Conservation (phyloP, 441 rosid genomes). For the Sinapis alba region DNA sequence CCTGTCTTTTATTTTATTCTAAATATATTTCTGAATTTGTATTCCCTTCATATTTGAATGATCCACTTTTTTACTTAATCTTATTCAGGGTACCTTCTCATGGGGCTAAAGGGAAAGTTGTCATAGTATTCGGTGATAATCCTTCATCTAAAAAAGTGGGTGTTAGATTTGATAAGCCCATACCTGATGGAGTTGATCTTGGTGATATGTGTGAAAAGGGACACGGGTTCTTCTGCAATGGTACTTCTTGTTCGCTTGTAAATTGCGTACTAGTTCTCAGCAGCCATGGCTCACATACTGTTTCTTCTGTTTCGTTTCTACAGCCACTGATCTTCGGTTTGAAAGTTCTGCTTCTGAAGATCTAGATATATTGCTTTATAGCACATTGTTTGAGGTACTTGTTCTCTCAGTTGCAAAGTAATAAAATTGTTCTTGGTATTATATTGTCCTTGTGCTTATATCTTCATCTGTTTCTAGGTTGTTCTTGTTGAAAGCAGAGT, state of each 20-base stretch:
- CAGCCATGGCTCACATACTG: background rate
- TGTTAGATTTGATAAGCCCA: conserved; percentile 82
- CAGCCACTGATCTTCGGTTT: too few species aligned
- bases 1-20: conserved; percentile 33
- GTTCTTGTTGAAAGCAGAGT: conserved; percentile 64
- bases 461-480: conserved; percentile 53
- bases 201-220: conserved; percentile 85
- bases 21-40: background rate
- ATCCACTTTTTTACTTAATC: background rate
- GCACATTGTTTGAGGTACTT: conserved; percentile 83
- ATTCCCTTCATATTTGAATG: conserved; percentile 6
- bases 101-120: conserved; percentile 83
- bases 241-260: conserved; percentile 44
- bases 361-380: conserved; percentile 62
- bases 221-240: conserved; percentile 88
- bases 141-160: conserved; percentile 75
- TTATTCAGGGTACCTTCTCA: conserved; percentile 66
- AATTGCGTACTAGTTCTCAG: conserved; percentile 17
- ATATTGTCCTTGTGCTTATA: background rate
- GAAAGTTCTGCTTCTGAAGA: too few species aligned
- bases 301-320: too few species aligned
- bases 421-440: background rate
- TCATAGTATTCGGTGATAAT: conserved; percentile 84
- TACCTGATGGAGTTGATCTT: conserved; percentile 87
- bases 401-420: conserved; percentile 10